A percentile compares a stretch with the other conserved stretches of the same genome.
These are phyloP conservation scores for Dunaliella primolecta DNA, from an alignment of 139 green algal species.

Conservation along the genomic window DNA sequence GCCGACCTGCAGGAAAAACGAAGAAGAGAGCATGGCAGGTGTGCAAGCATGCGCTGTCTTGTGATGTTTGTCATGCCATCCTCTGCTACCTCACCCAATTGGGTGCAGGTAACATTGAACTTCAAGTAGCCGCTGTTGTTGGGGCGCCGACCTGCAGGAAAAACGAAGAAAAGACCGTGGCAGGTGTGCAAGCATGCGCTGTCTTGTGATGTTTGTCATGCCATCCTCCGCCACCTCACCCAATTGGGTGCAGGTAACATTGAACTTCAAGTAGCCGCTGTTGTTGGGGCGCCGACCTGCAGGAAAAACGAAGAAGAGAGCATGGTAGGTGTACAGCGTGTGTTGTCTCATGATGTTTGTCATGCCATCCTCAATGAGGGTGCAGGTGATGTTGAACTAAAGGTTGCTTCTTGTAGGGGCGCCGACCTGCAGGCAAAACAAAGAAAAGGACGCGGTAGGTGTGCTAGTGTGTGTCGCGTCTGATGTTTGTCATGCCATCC, in stretches of 20 bases:
- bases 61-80: constrained; percentile 49
- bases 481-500: constrained; percentile 46
- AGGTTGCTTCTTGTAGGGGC: not conserved
- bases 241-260: constrained; percentile 32
- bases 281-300: constrained; percentile 26
- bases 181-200: too few species aligned
- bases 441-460: too few species aligned
- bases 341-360: too few species aligned
- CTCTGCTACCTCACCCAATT: constrained; percentile 25
- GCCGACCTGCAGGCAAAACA: not conserved
- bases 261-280: constrained; percentile 43
- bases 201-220: constrained; percentile 46
- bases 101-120: constrained; percentile 30
- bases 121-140: constrained; percentile 47
- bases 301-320: too few species aligned
- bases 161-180: too few species aligned
- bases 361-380: too few species aligned
- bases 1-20: constrained; percentile 15
- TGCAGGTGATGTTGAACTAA: not conserved
- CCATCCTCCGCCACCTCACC: constrained; percentile 28
- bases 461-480: too few species aligned
- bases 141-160: constrained; percentile 12
- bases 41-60: too few species aligned
- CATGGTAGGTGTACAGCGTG: too few species aligned
- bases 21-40: too few species aligned